A percentile compares a stretch with the other conserved stretches of the same genome.
Conservation (phyloP, 768 basidiomycete species). For the Cubamyces lactineus region DNA sequence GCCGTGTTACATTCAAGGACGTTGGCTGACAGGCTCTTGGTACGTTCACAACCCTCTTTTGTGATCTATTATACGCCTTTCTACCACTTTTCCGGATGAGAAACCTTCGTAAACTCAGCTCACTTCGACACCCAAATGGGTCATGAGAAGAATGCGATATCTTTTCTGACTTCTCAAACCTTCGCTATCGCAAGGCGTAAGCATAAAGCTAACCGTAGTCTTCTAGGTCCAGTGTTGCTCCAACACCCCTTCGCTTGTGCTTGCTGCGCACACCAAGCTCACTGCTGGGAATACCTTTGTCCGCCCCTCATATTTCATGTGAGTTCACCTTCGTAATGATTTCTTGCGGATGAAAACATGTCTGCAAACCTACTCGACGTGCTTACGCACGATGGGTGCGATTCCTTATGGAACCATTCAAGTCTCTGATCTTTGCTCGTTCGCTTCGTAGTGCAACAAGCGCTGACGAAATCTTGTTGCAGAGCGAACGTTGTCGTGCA, state of each 20-base stretch:
- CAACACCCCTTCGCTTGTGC: neutral
- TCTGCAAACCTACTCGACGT: conserved; percentile 55
- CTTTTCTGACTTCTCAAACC: conserved; percentile 40
- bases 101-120: conserved; percentile 57
- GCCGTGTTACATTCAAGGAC: too few relatives aligned
- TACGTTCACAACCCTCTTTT: neutral
- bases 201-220: neutral
- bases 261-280: neutral
- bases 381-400: conserved; percentile 56
- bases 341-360: conserved; percentile 45
- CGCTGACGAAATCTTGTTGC: neutral
- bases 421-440: conserved; percentile 61
- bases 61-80: neutral
- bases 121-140: conserved; percentile 58
- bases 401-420: conserved; percentile 81
- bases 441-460: neutral
- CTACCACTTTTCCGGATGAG: conserved; percentile 31
- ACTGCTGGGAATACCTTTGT: neutral
- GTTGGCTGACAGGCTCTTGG: neutral
- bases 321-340: neutral
- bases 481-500: neutral
- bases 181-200: neutral
- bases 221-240: neutral
- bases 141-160: conserved; percentile 57
- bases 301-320: neutral